These are phyloP conservation scores for Waitea zeae DNA, from an alignment of 1,284 basidiomycete species.

Conservation along the genomic window DNA sequence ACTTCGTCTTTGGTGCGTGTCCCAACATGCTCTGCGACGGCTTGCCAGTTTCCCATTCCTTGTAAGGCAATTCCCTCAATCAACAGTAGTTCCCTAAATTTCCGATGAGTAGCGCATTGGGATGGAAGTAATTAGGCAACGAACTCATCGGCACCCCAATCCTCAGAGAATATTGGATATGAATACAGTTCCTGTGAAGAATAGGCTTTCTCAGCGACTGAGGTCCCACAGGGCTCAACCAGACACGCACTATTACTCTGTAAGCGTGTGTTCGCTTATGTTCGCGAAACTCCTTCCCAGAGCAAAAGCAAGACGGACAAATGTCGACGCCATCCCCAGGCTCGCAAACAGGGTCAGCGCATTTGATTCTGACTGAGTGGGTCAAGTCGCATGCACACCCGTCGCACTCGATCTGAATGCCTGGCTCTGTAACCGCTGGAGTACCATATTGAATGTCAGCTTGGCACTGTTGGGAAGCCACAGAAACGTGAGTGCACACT, in stretches of 20 bases:
- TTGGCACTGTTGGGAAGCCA: conserved; percentile 23
- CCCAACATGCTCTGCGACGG: conserved; percentile 91
- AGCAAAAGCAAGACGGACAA: conserved; percentile 82
- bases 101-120: conserved; percentile 3
- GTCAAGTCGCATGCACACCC: conserved; percentile 60
- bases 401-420: conserved; percentile 62
- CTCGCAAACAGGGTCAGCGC: conserved; percentile 67
- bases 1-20: conserved; percentile 92
- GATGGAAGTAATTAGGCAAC: conserved; percentile 13
- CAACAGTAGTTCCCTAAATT: conserved; percentile 67
- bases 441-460: conserved; percentile 12
- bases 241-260: conserved; percentile 65
- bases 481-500: conserved; percentile 25
- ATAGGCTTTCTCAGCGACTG: not conserved
- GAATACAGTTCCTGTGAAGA: conserved; percentile 74
- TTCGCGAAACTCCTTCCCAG: conserved; percentile 75
- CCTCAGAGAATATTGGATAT: conserved; percentile 87
- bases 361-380: conserved; percentile 85
- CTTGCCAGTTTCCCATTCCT: conserved; percentile 95
- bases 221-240: not conserved
- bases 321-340: conserved; percentile 70
- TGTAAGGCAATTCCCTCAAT: conserved; percentile 82
- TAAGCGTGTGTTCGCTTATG: conserved; percentile 88
- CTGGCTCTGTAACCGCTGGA: conserved; percentile 61
- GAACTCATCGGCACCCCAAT: conserved; percentile 97